Percentiles rank a stretch among this genome's conserved stretches.
These are phyloP conservation scores for Neonectria neomacrospora DNA, from an alignment of 2,329 filamentous ascomycete genomes.

Conservation along the genomic window DNA sequence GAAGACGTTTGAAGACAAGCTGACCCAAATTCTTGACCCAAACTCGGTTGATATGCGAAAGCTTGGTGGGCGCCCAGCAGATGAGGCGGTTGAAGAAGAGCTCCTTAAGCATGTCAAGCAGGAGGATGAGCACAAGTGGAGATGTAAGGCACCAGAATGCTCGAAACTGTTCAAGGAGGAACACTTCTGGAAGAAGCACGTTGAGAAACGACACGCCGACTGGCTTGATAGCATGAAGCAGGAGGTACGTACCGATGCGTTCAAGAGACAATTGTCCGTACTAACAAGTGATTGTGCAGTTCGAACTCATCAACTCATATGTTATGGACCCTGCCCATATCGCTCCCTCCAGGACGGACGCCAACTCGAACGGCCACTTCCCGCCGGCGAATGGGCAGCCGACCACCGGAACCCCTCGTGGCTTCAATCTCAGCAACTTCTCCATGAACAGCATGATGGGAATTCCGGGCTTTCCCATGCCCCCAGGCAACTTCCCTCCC, in stretches of 20 bases:
- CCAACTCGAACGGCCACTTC: slow-evolving; percentile 96
- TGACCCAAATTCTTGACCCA: slow-evolving; percentile 91
- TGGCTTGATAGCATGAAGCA: slow-evolving; percentile 84
- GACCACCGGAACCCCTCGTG: slow-evolving; percentile 85
- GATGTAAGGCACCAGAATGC: slow-evolving; percentile 96
- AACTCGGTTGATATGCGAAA: slow-evolving; percentile 89
- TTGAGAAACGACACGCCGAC: slow-evolving; percentile 93
- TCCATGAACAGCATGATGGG: slow-evolving; percentile 68
- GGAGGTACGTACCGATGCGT: slow-evolving; percentile 71
- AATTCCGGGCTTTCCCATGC: slow-evolving; percentile 69
- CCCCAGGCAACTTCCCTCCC: slow-evolving; percentile 58
- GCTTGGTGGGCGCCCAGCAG: slow-evolving; percentile 85
- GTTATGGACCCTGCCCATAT: slow-evolving; percentile 95
- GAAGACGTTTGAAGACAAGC: slow-evolving; percentile 97
- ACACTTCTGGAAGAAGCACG: slow-evolving; percentile 97
- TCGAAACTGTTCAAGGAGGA: slow-evolving; percentile 97
- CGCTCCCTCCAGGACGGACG: slow-evolving; percentile 90
- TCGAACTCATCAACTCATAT: slow-evolving; percentile 92
- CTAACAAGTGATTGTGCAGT: slow-evolving; percentile 59
- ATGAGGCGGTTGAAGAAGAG: slow-evolving; percentile 89
- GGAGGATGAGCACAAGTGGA: slow-evolving; percentile 96
- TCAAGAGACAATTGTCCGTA: not conserved
- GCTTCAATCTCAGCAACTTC: slow-evolving; percentile 86
- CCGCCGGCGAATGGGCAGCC: slow-evolving; percentile 81
- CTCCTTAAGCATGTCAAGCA: slow-evolving; percentile 90